Base-by-base conservation (phyloP, 257 asterid species). In the Voacanga thouarsii region DNA sequence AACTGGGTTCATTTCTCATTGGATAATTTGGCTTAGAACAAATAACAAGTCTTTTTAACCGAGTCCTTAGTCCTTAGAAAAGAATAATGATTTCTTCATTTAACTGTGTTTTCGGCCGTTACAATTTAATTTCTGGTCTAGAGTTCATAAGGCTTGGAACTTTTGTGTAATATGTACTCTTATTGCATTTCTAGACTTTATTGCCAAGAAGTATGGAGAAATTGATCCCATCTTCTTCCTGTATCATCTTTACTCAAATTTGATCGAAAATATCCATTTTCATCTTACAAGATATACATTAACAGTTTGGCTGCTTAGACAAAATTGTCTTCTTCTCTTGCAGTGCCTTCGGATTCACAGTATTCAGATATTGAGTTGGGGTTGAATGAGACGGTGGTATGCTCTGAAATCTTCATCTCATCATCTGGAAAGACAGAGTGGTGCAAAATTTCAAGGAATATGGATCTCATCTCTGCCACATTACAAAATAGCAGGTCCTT, bases 361-460 rank as follows among this genome's bases (percentile, higher is more conserved):
- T 86, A 77, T 85, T 82, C 93, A 12, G 98, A 89, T 84, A 84
- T 95, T 78, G 96, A 89, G 76, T 82, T 95, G 89, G 88, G 78
- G 76, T 83, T 79, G 44, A 79, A 84, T 79, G 94, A 86, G 85
- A 82, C 82, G 45, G 76, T 87, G 57, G 75, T 95, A 71, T 85
- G 88, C 85, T 90, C 94, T 21, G 91, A 86, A 80, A 83, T 84
- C 1, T 87, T 79, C 81, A 76, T 67, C 77, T 82, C 87, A 73
- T 77, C 86, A 28, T 81, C 86, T 78, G 94, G 73, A 53, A 88
- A 87, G 83, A 89, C 79, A 78, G 89, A 87, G 80, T 93, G 98
- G 98, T 95, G 99, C 90, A 90, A 85, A 84, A 88, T 95, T 82
- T 87, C 91, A 23, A 95, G 90, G 91, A 90, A 89, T 80, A 87